Evolutionary conservation across 2,329 filamentous ascomycete genomes (phyloP).

Genomic region (Stachybotrys chlorohalonatus): DNA sequence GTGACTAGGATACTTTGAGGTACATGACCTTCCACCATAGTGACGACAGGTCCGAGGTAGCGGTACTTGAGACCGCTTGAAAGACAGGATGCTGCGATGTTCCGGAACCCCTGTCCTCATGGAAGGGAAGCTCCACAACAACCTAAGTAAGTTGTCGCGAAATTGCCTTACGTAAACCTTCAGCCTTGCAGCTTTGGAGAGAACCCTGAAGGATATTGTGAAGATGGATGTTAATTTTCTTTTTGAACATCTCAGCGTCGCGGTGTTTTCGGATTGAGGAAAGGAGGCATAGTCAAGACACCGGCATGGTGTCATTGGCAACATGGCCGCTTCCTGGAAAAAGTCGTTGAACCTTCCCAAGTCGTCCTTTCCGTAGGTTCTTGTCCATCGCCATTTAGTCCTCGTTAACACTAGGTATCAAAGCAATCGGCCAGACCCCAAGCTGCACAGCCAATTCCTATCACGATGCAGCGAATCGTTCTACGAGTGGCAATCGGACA

Average conservation of each 20-base stretch:
- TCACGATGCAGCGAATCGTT: constrained; percentile 75
- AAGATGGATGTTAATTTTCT: too few relatives aligned
- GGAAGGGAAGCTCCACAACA: too few relatives aligned
- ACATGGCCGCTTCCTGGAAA: constrained; percentile 56
- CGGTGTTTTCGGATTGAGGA: not conserved
- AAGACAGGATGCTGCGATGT: too few relatives aligned
- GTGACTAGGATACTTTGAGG: too few relatives aligned
- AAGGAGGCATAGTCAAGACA: not conserved
- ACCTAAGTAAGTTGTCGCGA: too few relatives aligned
- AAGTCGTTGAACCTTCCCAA: constrained; percentile 68
- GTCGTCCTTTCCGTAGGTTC: constrained; percentile 44
- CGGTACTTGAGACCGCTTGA: too few relatives aligned
- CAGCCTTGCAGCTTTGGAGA: constrained; percentile 14
- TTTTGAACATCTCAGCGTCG: not conserved
- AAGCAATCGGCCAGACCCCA: constrained; percentile 43
- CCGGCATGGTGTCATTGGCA: constrained; percentile 17
- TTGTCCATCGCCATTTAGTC: constrained; percentile 38
- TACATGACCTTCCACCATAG: too few relatives aligned
- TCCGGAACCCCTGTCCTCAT: too few relatives aligned
- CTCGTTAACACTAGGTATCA: not conserved
- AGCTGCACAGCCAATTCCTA: constrained; percentile 50
- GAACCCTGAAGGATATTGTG: too few relatives aligned
- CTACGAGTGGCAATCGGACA: constrained; percentile 73
- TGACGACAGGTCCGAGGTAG: too few relatives aligned
- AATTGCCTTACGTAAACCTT: constrained; percentile 2